Conservation (phyloP, 2,329 filamentous ascomycete genomes). For the Aureobasidium sp. region DNA sequence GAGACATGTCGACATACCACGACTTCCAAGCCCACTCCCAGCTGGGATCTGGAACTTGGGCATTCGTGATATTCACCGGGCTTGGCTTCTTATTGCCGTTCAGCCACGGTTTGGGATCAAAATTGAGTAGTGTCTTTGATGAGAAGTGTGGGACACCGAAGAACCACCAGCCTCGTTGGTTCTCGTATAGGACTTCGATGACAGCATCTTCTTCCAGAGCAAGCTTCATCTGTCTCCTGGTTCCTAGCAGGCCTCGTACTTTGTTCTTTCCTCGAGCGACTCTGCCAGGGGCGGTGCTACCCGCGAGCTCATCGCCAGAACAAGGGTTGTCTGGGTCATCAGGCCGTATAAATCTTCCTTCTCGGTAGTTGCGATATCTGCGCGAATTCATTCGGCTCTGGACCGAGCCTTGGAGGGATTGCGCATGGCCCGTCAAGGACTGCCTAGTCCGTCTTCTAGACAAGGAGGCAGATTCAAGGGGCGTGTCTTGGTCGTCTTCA, state of each 20-base stretch:
- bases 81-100: slow-evolving; percentile 49
- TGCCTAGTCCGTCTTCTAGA: slow-evolving; percentile 21
- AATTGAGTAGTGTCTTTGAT: slow-evolving; percentile 68
- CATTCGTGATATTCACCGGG: slow-evolving; percentile 67
- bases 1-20: slow-evolving; percentile 70
- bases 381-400: slow-evolving; percentile 14
- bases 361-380: slow-evolving; percentile 15
- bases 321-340: slow-evolving; percentile 16
- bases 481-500: slow-evolving; percentile 30
- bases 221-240: slow-evolving; percentile 24
- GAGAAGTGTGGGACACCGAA: slow-evolving; percentile 91
- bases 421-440: slow-evolving; percentile 9
- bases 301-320: slow-evolving; percentile 14
- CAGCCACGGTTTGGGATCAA: slow-evolving; percentile 83
- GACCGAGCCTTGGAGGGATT: not conserved
- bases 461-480: slow-evolving; percentile 16
- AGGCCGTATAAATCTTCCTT: slow-evolving; percentile 19
- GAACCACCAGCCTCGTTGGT: slow-evolving; percentile 81
- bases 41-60: slow-evolving; percentile 85
- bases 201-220: slow-evolving; percentile 37
- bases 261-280: slow-evolving; percentile 24
- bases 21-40: slow-evolving; percentile 82
- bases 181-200: slow-evolving; percentile 89
- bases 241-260: slow-evolving; percentile 23
- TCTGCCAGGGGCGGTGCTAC: slow-evolving; percentile 15